Base-by-base conservation (phyloP, 2,329 filamentous ascomycete species). In the Cladosporium sp. region DNA sequence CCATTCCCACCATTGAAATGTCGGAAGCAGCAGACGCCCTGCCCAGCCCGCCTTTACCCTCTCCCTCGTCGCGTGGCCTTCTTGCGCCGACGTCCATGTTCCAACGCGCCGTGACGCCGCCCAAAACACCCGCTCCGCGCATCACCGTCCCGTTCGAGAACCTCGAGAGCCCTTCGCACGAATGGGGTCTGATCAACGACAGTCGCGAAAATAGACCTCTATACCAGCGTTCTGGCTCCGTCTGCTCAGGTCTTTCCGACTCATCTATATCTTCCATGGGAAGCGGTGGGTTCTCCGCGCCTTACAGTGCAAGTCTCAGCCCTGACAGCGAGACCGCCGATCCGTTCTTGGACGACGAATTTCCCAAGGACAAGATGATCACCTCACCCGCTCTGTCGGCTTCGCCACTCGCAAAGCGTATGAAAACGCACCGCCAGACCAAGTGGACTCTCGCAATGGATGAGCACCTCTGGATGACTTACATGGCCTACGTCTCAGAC, bases 381-480 rank as follows among this genome's bases (percentile, higher is more conserved):
- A 53, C 58, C 24, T 62, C 61, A 12, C 64, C 61, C 12, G 47
- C 47, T n/a, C 39, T 58, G 32, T 52, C 55, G 20, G 56, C 47
- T 40, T 58, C 58, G 17, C 64, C 63, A n/a, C 56, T 54, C 24
- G 59, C 62, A 9, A 75, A 73, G 61, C 72, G 73, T 53, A 59
- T 70, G 47, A 76, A 72, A 61, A 64, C 70, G 30, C 67, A 66
- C 44, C 68, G 65, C 39, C 62, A 60, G 61, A 64, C 67, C 5
- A 71, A 67, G 36, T 85, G 82, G 77, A 83, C 78, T 4, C 69
- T 76, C 38, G 80, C 82, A 45, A 84, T 84, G 80, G 82, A 85
- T 61, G 75, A 79, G 50, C 82, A 85, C 61, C 67, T 85, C 27
- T 84, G 82, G 82, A 78, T 81, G 62, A 82, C 80, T 7, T 85